Conservation (phyloP, 2,329 filamentous ascomycete species). For the Phialemonium atrogriseum region DNA sequence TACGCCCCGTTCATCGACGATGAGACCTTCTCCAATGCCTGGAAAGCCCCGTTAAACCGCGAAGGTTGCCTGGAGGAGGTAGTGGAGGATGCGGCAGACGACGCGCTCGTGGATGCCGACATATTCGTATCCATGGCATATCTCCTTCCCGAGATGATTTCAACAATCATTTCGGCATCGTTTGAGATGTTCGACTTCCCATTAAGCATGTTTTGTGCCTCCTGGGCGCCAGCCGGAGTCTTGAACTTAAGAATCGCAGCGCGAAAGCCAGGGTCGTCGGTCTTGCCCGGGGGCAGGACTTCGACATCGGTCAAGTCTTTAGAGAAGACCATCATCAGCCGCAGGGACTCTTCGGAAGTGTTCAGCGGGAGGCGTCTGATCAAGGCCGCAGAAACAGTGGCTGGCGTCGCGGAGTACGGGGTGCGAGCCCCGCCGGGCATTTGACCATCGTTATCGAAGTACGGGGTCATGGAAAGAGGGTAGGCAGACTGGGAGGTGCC, state of each 20-base stretch:
- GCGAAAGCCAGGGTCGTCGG: slow-evolving; percentile 40
- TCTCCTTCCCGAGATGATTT: slow-evolving; percentile 40
- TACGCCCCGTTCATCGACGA: slow-evolving; percentile 49
- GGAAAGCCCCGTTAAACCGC: slow-evolving; percentile 55
- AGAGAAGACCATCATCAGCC: slow-evolving; percentile 51
- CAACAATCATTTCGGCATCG: slow-evolving; percentile 45
- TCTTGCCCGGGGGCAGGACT: slow-evolving; percentile 39
- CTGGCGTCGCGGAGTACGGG: slow-evolving; percentile 18
- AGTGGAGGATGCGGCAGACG: slow-evolving; percentile 35
- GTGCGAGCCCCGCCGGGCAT: slow-evolving; percentile 32
- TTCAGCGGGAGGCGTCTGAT: slow-evolving; percentile 47
- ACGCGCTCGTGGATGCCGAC: slow-evolving; percentile 31
- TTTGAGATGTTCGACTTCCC: slow-evolving; percentile 44
- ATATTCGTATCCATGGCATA: slow-evolving; percentile 40
- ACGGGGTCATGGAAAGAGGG: slow-evolving; percentile 21
- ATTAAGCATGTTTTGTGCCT: slow-evolving; percentile 50
- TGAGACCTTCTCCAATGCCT: slow-evolving; percentile 52
- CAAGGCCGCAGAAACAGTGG: slow-evolving; percentile 32
- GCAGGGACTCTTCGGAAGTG: slow-evolving; percentile 44
- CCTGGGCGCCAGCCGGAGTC: slow-evolving; percentile 40
- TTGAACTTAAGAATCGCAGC: slow-evolving; percentile 47
- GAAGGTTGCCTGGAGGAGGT: slow-evolving; percentile 43
- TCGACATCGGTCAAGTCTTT: slow-evolving; percentile 45
- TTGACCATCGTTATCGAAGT: slow-evolving; percentile 33
- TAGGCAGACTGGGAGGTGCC: slow-evolving; percentile 24